Base-by-base conservation (phyloP, 495 filamentous ascomycete genomes). In the Chaetomidium leptoderma region DNA sequence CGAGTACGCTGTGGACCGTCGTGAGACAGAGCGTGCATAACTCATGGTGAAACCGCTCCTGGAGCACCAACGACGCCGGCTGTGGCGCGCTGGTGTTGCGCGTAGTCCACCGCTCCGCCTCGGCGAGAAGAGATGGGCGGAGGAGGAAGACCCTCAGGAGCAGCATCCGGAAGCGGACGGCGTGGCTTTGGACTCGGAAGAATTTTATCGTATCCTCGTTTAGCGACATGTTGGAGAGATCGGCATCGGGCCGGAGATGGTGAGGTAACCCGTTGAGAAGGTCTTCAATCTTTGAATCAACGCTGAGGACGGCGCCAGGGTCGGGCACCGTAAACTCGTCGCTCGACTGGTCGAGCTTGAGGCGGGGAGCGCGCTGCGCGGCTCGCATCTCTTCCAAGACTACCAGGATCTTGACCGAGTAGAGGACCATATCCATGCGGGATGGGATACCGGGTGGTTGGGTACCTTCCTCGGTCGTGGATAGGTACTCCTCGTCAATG, bases 401-500 rank as follows among this genome's bases (percentile, higher is more conserved):
- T 26, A 32, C 6, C 16, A 46, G 16, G 0, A 42, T 21, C 11
- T 37, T 57, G 3, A 36, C 2, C 16, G 40, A 33, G 13, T 51
- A 55, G 11, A 49, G 23, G 6, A 40, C n/a, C 35, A 55, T 32
- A 13, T 48, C 49, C 3, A 66, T 16, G 2, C 53, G 53, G 6
- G 60, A 60, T 3, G 60, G 63, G 2, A 48, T 11, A 3, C 45
- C 39, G 0, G 49, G 43, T 32, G 66, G 70, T 23, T 67, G 60
- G 6, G 17, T 36, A 13, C 51, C 58, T 19, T 62, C 48, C 9
- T 57, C 55, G 21, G 51, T 65, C 6, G 52, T 39, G 1, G 53
- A 57, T 0, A 71, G 53, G 49, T 67, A 69, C 45, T 73, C 65
- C 24, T 73, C 69, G 46, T 73, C 70, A 43, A 73, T 68, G 0